Evolutionary conservation across 2,329 filamentous ascomycete species (phyloP).

Genomic region (Aspergillus quadricinctus): DNA sequence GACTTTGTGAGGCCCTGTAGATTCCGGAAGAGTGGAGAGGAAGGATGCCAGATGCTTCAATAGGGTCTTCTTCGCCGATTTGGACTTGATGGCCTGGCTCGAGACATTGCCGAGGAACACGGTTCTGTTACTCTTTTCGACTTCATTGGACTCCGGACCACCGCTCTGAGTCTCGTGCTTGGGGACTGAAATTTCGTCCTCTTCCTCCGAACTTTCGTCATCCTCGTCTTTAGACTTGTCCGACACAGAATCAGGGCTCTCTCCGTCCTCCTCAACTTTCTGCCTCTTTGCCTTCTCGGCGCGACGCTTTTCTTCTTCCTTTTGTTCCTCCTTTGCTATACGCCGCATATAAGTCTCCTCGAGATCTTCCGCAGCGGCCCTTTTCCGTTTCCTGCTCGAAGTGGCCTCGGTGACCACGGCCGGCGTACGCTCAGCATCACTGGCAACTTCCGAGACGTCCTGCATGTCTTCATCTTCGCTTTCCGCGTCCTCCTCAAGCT

Average conservation of each 20-base stretch:
- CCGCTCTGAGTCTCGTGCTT: slow-evolving; percentile 38
- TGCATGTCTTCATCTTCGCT: slow-evolving; percentile 38
- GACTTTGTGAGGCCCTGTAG: slow-evolving; percentile 62
- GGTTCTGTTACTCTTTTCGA: slow-evolving; percentile 84
- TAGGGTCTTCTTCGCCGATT: slow-evolving; percentile 72
- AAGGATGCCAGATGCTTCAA: slow-evolving; percentile 74
- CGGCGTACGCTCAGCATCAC: slow-evolving; percentile 49
- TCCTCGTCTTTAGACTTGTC: slow-evolving; percentile 25
- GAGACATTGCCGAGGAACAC: slow-evolving; percentile 93
- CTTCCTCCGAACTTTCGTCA: slow-evolving; percentile 32
- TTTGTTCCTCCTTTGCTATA: slow-evolving; percentile 40
- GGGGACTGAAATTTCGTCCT: slow-evolving; percentile 23
- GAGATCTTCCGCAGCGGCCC: slow-evolving; percentile 45
- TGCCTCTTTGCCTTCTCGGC: slow-evolving; percentile 36
- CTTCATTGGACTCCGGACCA: slow-evolving; percentile 47
- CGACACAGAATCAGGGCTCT: slow-evolving; percentile 48
- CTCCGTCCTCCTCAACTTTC: slow-evolving; percentile 43
- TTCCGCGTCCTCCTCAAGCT: slow-evolving; percentile 24
- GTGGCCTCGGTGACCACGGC: slow-evolving; percentile 15
- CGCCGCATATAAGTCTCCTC: slow-evolving; percentile 44
- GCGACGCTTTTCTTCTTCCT: slow-evolving; percentile 31
- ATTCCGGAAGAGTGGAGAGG: slow-evolving; percentile 50
- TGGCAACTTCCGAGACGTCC: slow-evolving; percentile 40
- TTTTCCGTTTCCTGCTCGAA: slow-evolving; percentile 50
- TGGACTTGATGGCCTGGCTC: slow-evolving; percentile 73